These are phyloP conservation scores for Polytolypa hystricis DNA, from an alignment of 2,329 filamentous ascomycete genomes.

Conservation along the genomic window DNA sequence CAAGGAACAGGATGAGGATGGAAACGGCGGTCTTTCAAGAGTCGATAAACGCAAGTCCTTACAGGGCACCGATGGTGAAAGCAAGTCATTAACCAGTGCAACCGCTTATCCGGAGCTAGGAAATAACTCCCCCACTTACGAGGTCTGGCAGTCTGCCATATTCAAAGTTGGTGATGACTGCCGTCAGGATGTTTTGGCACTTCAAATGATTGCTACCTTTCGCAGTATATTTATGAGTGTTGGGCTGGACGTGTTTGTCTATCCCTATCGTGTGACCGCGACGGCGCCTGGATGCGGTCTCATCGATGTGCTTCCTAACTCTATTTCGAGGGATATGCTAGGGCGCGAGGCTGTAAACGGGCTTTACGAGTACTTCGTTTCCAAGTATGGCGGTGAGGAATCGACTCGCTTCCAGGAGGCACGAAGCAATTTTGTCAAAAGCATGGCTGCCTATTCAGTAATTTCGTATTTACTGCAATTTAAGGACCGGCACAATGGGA, in stretches of 20 bases:
- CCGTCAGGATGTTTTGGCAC: conserved; percentile 85
- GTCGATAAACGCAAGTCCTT: conserved; percentile 8
- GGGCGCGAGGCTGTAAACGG: conserved; percentile 96
- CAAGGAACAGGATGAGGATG: conserved; percentile 34
- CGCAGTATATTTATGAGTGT: conserved; percentile 92
- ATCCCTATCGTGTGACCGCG: conserved; percentile 92
- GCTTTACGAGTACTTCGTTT: conserved; percentile 95
- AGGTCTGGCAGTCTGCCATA: conserved; percentile 98
- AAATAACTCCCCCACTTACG: conserved; percentile 47
- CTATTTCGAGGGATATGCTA: conserved; percentile 96
- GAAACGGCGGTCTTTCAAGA: conserved; percentile 33
- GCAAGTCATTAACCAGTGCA: neutral
- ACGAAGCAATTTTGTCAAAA: conserved; percentile 95
- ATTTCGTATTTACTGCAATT: conserved; percentile 96
- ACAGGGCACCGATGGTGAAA: conserved; percentile 8
- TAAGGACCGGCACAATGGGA: conserved; percentile 98
- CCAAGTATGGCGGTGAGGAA: conserved; percentile 94
- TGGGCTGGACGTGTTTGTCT: conserved; percentile 92
- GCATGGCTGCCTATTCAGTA: conserved; percentile 95
- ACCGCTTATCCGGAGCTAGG: conserved; percentile 11
- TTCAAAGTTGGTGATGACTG: conserved; percentile 99
- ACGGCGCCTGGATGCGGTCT: conserved; percentile 96
- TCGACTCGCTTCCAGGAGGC: conserved; percentile 91
- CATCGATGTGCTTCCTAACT: conserved; percentile 95
- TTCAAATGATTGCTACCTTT: conserved; percentile 98